phyloP scores from a whole-genome alignment of 176 grass and related monocot species.

The Rhipidocladum racemiflorum region DNA sequence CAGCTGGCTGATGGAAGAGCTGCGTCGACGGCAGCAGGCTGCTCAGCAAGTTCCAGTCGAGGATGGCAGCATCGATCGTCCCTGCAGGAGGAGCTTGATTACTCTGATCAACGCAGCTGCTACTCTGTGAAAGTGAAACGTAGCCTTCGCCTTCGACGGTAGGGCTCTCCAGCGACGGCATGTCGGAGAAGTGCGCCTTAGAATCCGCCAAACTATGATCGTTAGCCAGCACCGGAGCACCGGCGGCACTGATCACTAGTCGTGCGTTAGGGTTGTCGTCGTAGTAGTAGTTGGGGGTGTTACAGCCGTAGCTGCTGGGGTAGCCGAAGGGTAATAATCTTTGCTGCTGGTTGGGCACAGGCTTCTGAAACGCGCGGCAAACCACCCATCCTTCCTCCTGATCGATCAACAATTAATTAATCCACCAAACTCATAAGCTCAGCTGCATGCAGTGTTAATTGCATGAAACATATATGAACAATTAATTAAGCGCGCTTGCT shows the following conservation, averaged over 20 bases:
- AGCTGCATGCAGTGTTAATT: no score
- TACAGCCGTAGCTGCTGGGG: neutral
- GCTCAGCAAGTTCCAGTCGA: constrained; percentile 50
- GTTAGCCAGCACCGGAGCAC: neutral
- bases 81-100: neutral
- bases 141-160: neutral
- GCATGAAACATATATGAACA: no score
- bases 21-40: constrained; percentile 50
- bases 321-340: constrained; percentile 41
- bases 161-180: constrained; percentile 43
- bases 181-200: constrained; percentile 45
- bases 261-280: constrained; percentile 29
- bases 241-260: neutral
- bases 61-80: constrained; percentile 40
- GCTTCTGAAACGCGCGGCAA: constrained; percentile 85
- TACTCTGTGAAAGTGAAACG: constrained; percentile 18
- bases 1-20: constrained; percentile 42
- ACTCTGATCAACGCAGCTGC: neutral
- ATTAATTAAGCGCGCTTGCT: no score
- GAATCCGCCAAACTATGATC: neutral
- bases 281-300: constrained; percentile 24
- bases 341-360: constrained; percentile 57
- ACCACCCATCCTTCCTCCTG: constrained; percentile 99
- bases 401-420: neutral
- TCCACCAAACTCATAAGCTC: neutral